A percentile compares a stretch with the other conserved stretches of the same genome.
phyloP scores from a whole-genome alignment of 2,329 filamentous ascomycete genomes.

The Aspergillus amoenus region DNA sequence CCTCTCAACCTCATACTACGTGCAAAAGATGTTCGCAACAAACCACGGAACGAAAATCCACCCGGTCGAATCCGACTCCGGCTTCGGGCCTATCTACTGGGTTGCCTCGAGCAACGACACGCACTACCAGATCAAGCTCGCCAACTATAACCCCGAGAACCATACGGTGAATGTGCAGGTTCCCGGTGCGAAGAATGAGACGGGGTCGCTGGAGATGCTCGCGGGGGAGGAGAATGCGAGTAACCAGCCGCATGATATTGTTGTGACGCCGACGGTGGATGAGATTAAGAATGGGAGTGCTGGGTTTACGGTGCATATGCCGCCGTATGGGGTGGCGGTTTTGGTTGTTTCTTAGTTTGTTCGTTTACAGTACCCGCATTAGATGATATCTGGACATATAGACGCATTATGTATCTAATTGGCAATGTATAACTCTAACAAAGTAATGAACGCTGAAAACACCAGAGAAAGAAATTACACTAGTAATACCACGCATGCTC shows the following conservation, averaged over 20 bases:
- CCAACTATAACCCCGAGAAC: slow-evolving; percentile 28
- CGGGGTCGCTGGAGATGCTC: slow-evolving; percentile 26
- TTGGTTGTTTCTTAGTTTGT: slow-evolving; percentile 17
- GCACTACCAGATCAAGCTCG: slow-evolving; percentile 30
- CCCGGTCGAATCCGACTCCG: slow-evolving; percentile 25
- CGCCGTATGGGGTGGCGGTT: slow-evolving; percentile 26
- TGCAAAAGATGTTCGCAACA: slow-evolving; percentile 36
- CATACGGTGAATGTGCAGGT: slow-evolving; percentile 29
- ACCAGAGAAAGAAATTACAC: not conserved
- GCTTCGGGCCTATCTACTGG: slow-evolving; percentile 37
- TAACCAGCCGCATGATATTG: slow-evolving; percentile 21
- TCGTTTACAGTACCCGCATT: too few species aligned
- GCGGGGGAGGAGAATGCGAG: slow-evolving; percentile 20
- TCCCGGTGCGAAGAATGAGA: slow-evolving; percentile 15
- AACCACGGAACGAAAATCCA: slow-evolving; percentile 33
- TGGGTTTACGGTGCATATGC: slow-evolving; percentile 24
- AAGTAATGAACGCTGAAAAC: not conserved
- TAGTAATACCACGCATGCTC: not conserved
- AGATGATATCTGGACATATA: not conserved
- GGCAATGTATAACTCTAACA: not conserved
- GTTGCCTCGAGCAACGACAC: slow-evolving; percentile 26
- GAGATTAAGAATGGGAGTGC: slow-evolving; percentile 14
- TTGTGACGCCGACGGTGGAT: slow-evolving; percentile 14
- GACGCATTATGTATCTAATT: not conserved
- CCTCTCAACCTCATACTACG: slow-evolving; percentile 35